Conservation (phyloP, 805 yeast species). For the Suhomyces sp. region DNA sequence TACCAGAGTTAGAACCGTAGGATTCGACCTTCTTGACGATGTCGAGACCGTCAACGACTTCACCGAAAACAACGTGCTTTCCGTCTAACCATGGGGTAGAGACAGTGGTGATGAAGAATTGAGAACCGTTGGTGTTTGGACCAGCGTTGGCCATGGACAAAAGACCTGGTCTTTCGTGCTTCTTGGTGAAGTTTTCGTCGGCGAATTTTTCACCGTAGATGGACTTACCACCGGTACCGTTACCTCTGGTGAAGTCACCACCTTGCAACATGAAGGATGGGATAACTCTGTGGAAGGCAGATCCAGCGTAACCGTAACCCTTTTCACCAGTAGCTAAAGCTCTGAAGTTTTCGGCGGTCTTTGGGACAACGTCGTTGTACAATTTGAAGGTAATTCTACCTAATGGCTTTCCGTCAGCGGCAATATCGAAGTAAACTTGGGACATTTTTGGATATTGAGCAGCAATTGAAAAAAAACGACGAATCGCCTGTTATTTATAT, state of each 20-base stretch:
- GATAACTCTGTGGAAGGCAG: conserved; percentile 48
- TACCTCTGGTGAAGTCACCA: conserved; percentile 48
- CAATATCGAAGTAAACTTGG: conserved; percentile 77
- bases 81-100: conserved; percentile 89
- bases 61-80: conserved; percentile 94
- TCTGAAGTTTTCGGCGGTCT: conserved; percentile 95
- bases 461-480: conserved; percentile 3
- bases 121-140: conserved; percentile 97
- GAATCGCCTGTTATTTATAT: conserved; percentile 4
- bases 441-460: conserved; percentile 42
- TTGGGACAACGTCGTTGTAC: conserved; percentile 89
- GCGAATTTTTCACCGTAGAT: conserved; percentile 69
- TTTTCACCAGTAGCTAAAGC: conserved; percentile 70
- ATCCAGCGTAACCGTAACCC: conserved; percentile 45
- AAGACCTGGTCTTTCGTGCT: conserved; percentile 76
- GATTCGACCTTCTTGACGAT: conserved; percentile 82
- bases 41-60: conserved; percentile 81
- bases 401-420: conserved; percentile 65
- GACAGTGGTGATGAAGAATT: conserved; percentile 93
- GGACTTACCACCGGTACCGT: conserved; percentile 48
- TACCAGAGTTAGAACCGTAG: conserved; percentile 66
- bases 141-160: conserved; percentile 98
- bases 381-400: conserved; percentile 87
- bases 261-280: conserved; percentile 51
- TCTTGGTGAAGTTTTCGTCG: conserved; percentile 73